Evolutionary conservation across 495 filamentous ascomycete genomes (phyloP).

Genomic region (Neurospora terricola): DNA sequence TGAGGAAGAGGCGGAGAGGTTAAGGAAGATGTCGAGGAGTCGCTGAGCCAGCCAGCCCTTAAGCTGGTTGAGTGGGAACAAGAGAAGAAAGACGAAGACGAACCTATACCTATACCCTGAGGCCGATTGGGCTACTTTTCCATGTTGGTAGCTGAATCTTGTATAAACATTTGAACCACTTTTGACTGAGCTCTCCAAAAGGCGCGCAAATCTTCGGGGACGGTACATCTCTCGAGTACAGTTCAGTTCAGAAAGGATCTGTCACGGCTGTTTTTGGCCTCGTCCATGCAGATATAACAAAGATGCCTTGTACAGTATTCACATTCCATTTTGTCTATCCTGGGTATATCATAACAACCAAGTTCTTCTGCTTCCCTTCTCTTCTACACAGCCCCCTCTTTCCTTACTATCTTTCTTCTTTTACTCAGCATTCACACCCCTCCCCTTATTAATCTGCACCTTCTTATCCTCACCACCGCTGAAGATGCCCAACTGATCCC

Average conservation of each 20-base stretch:
- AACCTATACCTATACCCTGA: not conserved
- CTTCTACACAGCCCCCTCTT: not conserved
- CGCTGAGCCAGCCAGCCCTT: not conserved
- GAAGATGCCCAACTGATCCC: slow-evolving; percentile 85
- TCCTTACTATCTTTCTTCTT: not conserved
- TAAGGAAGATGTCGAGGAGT: not conserved
- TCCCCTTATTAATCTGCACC: slow-evolving; percentile 78
- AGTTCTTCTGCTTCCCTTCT: not conserved
- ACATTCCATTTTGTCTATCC: slow-evolving; percentile 2
- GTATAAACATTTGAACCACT: not conserved
- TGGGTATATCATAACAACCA: slow-evolving; percentile 6
- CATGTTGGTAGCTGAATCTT: not conserved
- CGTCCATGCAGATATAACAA: not conserved
- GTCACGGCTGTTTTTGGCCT: not conserved
- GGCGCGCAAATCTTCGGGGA: not conserved
- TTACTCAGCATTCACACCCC: slow-evolving; percentile 19
- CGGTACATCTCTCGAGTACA: not conserved
- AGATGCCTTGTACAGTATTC: not conserved
- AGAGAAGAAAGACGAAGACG: not conserved
- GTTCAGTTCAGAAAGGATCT: not conserved
- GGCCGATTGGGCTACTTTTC: not conserved
- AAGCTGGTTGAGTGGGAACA: not conserved
- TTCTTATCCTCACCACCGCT: slow-evolving; percentile 85
- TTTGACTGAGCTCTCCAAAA: not conserved
- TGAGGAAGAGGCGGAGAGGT: not conserved